phyloP scores from a whole-genome alignment of 202 grass and related monocot species.

The Schoenoplectus triqueter region DNA sequence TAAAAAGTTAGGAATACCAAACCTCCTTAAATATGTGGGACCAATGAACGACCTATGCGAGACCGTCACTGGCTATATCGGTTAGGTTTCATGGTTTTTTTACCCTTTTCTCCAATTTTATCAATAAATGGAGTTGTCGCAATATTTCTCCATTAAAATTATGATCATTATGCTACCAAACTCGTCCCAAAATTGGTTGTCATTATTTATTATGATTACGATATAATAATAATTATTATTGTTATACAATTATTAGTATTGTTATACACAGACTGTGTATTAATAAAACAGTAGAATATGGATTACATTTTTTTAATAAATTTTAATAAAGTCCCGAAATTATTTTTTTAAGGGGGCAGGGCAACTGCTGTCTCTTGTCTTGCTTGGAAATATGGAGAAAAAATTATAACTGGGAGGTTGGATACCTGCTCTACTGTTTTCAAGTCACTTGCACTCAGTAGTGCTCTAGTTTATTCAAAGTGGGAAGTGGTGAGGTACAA shows the following conservation, averaged over 20 bases:
- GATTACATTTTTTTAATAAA: neutral
- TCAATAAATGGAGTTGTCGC: constrained; percentile 7
- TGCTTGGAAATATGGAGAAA: neutral
- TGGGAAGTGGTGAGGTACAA: neutral
- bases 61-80: neutral
- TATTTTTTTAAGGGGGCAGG: too few species aligned
- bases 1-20: constrained; percentile 43
- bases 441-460: neutral
- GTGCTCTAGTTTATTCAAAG: neutral
- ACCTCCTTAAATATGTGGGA: constrained; percentile 31
- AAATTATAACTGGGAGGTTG: neutral
- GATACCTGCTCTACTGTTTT: constrained; percentile 34
- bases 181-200: neutral
- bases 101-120: constrained; percentile 11
- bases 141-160: neutral
- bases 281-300: neutral
- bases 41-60: neutral
- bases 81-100: neutral
- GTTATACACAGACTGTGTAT: too few species aligned
- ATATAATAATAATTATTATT: neutral
- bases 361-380: neutral
- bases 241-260: neutral
- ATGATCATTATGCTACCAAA: neutral
- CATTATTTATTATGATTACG: neutral
- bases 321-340: too few species aligned